phyloP scores from a whole-genome alignment of 306 rosid species.

The Lotus japonicus region DNA sequence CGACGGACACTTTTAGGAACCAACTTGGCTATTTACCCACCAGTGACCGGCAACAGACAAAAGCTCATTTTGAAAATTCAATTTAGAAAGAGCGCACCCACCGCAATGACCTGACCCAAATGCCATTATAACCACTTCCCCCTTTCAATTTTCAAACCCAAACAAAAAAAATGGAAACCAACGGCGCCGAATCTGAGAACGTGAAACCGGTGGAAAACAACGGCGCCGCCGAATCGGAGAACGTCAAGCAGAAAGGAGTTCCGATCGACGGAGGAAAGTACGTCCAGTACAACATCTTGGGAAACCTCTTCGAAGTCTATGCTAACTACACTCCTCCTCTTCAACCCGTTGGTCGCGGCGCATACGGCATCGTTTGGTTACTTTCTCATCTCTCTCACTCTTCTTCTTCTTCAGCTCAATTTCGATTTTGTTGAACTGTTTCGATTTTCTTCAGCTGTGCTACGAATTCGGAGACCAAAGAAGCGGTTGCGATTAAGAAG shows the following conservation, averaged over 20 bases:
- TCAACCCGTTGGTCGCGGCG: slow-evolving; percentile 91
- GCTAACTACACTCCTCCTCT: slow-evolving; percentile 76
- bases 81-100: too few species aligned
- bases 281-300: slow-evolving; percentile 64
- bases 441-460: slow-evolving; percentile 14
- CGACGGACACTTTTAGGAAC: too few species aligned
- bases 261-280: slow-evolving; percentile 48
- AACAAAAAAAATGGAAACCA: slow-evolving; percentile 12
- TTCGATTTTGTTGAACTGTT: background rate
- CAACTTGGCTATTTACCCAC: too few species aligned
- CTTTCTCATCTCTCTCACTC: background rate
- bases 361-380: slow-evolving; percentile 94
- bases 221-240: slow-evolving; percentile 6
- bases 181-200: slow-evolving; percentile 12
- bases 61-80: slow-evolving; percentile 7
- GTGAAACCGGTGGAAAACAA: slow-evolving; percentile 13
- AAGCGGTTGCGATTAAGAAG: slow-evolving; percentile 38
- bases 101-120: too few species aligned
- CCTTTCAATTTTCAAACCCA: background rate
- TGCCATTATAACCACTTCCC: background rate
- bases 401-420: background rate
- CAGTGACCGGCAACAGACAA: too few species aligned
- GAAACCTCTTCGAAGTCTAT: slow-evolving; percentile 66
- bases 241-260: slow-evolving; percentile 34
- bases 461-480: slow-evolving; percentile 28